phyloP scores from a whole-genome alignment of 73 alveolate species.

The Symbiodinium pilosum region DNA sequence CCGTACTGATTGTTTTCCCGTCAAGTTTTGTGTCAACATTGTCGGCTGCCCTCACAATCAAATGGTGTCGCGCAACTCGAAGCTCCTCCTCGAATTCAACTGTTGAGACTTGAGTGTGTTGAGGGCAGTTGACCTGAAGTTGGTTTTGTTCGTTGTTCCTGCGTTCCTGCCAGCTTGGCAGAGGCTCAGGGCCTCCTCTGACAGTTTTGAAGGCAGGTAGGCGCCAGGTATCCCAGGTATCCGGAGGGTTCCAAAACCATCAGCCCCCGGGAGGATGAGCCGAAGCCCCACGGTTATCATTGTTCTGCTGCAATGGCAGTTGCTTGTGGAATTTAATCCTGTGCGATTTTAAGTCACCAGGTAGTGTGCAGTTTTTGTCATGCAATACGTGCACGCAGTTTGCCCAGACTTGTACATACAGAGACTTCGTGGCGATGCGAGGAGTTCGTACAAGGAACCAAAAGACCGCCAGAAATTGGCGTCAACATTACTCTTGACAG shows the following conservation, averaged over 20 bases:
- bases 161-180: conserved; percentile 4
- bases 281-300: not conserved
- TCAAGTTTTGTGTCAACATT: not conserved
- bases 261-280: conserved; percentile 8
- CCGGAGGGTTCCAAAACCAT: not conserved
- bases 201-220: conserved; percentile 16
- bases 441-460: conserved; percentile 1
- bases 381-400: conserved; percentile 4
- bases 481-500: not conserved
- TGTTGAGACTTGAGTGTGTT: not conserved
- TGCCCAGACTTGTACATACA: conserved; percentile 23
- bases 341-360: conserved; percentile 21
- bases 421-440: conserved; percentile 16
- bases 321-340: not conserved
- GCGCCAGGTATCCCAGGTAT: conserved; percentile 22
- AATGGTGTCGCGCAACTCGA: too few relatives aligned
- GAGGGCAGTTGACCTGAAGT: not conserved
- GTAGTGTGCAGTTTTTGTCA: conserved; percentile 2
- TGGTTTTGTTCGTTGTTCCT: not conserved
- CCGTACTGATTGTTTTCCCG: not conserved
- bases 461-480: not conserved
- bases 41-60: not conserved
- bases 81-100: not conserved
- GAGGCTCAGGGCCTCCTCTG: conserved; percentile 3
- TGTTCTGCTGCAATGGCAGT: conserved; percentile 2